Percentiles rank a stretch among this genome's conserved stretches.
These are phyloP conservation scores for Penstemon davidsonii DNA, from an alignment of 257 asterid species.

Conservation along the genomic window DNA sequence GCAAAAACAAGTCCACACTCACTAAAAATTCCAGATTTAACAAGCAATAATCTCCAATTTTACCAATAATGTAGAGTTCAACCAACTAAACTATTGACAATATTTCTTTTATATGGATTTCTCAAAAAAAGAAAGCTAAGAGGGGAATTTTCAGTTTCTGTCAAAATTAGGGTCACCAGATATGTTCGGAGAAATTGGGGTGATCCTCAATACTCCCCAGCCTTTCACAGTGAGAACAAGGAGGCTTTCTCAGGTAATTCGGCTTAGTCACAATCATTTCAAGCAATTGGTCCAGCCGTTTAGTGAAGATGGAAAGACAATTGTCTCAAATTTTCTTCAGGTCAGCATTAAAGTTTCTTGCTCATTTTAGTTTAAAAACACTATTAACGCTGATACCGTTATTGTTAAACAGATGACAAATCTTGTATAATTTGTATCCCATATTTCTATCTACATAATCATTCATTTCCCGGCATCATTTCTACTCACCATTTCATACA, in stretches of 20 bases:
- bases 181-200: slow-evolving; percentile 89
- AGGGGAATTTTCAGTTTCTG: slow-evolving; percentile 54
- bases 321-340: slow-evolving; percentile 76
- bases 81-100: slow-evolving; percentile 8
- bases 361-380: slow-evolving; percentile 14
- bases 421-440: slow-evolving; percentile 4
- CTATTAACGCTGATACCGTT: slow-evolving; percentile 4
- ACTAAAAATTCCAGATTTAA: not conserved
- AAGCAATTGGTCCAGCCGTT: slow-evolving; percentile 79
- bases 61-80: not conserved
- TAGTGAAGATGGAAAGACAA: slow-evolving; percentile 57
- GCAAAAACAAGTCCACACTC: slow-evolving; percentile 13
- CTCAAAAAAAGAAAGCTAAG: slow-evolving; percentile 17
- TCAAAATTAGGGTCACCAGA: slow-evolving; percentile 57
- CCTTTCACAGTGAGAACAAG: slow-evolving; percentile 89
- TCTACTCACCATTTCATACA: slow-evolving; percentile 15
- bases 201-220: slow-evolving; percentile 78
- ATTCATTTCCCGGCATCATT: not conserved
- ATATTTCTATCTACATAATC: slow-evolving; percentile 1
- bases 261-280: slow-evolving; percentile 88
- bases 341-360: slow-evolving; percentile 35
- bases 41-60: not conserved
- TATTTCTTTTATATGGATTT: not conserved
- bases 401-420: slow-evolving; percentile 13
- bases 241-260: slow-evolving; percentile 89